Evolutionary conservation across 345 rosid species (phyloP), one percentile per base, ranked within the genome.

Genomic region (Mercurialis annua): DNA sequence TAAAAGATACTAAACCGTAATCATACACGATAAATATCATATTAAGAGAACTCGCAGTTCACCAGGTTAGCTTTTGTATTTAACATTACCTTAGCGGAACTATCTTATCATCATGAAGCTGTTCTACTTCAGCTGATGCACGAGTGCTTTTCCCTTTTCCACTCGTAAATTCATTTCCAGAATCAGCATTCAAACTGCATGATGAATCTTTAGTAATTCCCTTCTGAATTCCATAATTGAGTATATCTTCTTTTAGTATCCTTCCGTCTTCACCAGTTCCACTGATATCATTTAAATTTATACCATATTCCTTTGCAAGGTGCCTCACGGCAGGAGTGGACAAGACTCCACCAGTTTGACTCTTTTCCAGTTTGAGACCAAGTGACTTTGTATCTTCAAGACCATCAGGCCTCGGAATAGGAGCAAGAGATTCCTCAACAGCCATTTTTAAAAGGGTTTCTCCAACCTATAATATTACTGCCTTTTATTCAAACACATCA

Each of bases 201-300:
- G 78, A 47, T 36, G 80, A 62, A 74, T 78, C 84, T 59, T 59
- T 70, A 40, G 69, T 53, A 14, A 66, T 71, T 57, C 83, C 85
- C 80, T 81, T 81, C 71, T 84, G 85, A 49, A 69, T 57, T 72
- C 86, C 77, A 64, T 76, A 83, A 59, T 68, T 82, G 51, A 88
- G 77, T 56, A 93, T 71, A 57, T 93, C 97, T 73, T 90, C 98
- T 80, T 86, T 93, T 62, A 83, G 73, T 57, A 93, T 85, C 59
- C 97, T 82, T 55, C 97, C 90, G 70, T 81, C 90, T 71, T 71
- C 80, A 52, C 97, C 96, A 76, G 82, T 83, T 73, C 94, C 94
- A 53, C 42, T 80, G 27, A 93, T 77, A 66, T 78, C 84, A 71
- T 81, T 73, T 52, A 90, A 77, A 62, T 80, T 76, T 66, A 93